phyloP scores from a whole-genome alignment of 805 yeast genomes.

The Metschnikowia borealis region DNA sequence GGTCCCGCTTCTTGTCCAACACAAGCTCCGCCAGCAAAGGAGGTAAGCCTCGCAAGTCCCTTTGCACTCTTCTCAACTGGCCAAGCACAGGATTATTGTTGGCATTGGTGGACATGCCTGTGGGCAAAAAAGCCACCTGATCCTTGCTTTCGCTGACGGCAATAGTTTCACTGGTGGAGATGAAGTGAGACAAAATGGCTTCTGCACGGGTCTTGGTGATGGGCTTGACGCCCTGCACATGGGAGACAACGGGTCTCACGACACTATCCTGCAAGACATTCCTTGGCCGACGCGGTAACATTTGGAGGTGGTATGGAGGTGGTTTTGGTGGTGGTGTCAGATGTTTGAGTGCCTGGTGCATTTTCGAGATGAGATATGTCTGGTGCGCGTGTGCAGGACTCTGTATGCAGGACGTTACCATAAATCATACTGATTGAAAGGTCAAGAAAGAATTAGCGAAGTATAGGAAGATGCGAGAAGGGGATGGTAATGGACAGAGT shows the following conservation, averaged over 20 bases:
- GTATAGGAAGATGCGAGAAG: too few species aligned
- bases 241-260: conserved; percentile 45
- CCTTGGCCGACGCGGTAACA: conserved; percentile 33
- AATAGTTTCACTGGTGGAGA: conserved; percentile 35
- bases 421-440: too few species aligned
- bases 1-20: conserved; percentile 5
- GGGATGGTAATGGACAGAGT: too few species aligned
- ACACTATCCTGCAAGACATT: conserved; percentile 43
- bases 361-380: conserved; percentile 2
- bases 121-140: conserved; percentile 15
- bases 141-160: conserved; percentile 28
- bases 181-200: conserved; percentile 39
- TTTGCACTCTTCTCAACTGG: conserved; percentile 68
- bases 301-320: neutral
- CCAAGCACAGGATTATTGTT: conserved; percentile 44
- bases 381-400: neutral
- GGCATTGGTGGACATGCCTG: conserved; percentile 30
- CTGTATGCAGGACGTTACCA: too few species aligned
- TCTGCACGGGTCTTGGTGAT: conserved; percentile 44
- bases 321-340: neutral
- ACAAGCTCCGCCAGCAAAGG: conserved; percentile 41
- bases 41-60: conserved; percentile 78
- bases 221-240: conserved; percentile 24
- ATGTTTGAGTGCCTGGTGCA: neutral
- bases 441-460: too few species aligned